A percentile compares a stretch with the other conserved stretches of the same genome.
Evolutionary conservation across 2,329 filamentous ascomycete species (phyloP).

Genomic region (Cercospora nicotianae): DNA sequence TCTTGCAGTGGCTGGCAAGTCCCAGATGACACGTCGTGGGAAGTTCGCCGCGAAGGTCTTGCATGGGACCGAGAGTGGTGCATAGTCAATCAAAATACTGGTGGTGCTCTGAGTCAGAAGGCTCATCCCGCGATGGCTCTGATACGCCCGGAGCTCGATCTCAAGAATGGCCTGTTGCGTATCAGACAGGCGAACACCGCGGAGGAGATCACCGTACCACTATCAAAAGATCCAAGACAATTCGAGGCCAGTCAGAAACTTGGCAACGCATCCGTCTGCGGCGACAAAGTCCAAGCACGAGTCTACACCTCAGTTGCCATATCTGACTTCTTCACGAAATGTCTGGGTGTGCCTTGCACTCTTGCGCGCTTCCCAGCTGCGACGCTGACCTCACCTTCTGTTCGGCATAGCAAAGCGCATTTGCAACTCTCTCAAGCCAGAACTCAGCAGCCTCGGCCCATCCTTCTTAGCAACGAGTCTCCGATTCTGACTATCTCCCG

Average conservation of each 20-base stretch:
- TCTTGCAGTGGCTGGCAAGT: slow-evolving; percentile 81
- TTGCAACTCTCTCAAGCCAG: slow-evolving; percentile 48
- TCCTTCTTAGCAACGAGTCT: slow-evolving; percentile 88
- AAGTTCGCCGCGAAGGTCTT: slow-evolving; percentile 76
- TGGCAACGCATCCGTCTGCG: slow-evolving; percentile 71
- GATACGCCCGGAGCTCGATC: slow-evolving; percentile 72
- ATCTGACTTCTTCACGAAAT: slow-evolving; percentile 73
- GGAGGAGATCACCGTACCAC: slow-evolving; percentile 51
- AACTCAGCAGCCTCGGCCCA: slow-evolving; percentile 48
- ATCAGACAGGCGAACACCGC: slow-evolving; percentile 49
- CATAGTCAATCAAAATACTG: slow-evolving; percentile 81
- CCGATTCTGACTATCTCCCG: slow-evolving; percentile 83
- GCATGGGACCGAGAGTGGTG: slow-evolving; percentile 98
- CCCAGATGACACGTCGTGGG: slow-evolving; percentile 66
- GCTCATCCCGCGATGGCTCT: slow-evolving; percentile 84
- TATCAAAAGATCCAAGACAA: slow-evolving; percentile 66
- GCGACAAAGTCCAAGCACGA: slow-evolving; percentile 70
- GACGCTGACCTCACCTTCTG: slow-evolving; percentile 56
- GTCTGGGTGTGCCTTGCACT: slow-evolving; percentile 75
- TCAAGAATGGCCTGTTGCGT: slow-evolving; percentile 64
- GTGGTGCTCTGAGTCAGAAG: slow-evolving; percentile 84
- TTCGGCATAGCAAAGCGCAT: slow-evolving; percentile 70
- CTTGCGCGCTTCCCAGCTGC: slow-evolving; percentile 76
- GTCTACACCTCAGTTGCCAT: slow-evolving; percentile 67
- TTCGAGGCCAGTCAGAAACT: slow-evolving; percentile 45